These are phyloP conservation scores for Babesia ovata DNA, from an alignment of 169 alveolate genomes.

Conservation along the genomic window DNA sequence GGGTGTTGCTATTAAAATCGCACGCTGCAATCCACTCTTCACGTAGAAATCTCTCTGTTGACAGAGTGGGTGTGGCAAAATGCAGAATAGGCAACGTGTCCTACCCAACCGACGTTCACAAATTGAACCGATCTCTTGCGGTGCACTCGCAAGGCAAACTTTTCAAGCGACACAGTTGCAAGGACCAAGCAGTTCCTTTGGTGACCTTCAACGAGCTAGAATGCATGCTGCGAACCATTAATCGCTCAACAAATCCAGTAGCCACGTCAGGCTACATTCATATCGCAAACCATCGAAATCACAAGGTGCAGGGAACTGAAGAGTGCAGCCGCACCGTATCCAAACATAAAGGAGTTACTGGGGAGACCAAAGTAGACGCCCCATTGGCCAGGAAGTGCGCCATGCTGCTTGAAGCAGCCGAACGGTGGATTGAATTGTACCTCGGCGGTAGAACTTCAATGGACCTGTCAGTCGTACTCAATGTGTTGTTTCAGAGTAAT, in stretches of 20 bases:
- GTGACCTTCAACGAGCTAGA: constrained; percentile 26
- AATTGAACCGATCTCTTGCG: neutral
- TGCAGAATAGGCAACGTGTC: neutral
- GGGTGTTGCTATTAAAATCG: neutral
- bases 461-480: constrained; percentile 51
- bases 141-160: constrained; percentile 20
- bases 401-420: neutral
- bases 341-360: neutral
- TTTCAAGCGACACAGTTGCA: neutral
- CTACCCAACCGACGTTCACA: neutral
- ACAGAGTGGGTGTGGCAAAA: neutral
- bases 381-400: neutral
- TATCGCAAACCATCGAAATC: neutral
- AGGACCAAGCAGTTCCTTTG: constrained; percentile 23
- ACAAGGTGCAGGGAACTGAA: neutral
- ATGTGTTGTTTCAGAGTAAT: constrained; percentile 32
- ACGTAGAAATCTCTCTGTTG: constrained; percentile 6
- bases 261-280: neutral
- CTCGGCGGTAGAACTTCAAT: constrained; percentile 62
- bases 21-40: neutral
- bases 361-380: neutral
- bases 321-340: neutral
- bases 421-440: constrained; percentile 42
- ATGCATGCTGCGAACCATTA: neutral
- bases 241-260: neutral